Evolutionary conservation across 805 yeast species (phyloP).

Genomic region (Ogataea populi-albae): DNA sequence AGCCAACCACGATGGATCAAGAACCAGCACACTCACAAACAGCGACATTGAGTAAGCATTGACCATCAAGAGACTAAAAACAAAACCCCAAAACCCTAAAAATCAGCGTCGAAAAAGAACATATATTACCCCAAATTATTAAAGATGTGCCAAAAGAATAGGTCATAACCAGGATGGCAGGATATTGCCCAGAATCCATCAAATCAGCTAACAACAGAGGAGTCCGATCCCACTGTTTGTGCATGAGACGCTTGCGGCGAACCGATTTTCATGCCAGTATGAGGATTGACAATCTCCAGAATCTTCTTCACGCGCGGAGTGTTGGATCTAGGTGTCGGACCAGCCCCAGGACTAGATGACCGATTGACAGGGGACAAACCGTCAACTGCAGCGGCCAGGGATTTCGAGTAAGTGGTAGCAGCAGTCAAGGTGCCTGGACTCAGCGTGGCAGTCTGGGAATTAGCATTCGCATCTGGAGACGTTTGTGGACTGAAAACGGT

Average conservation of each 20-base stretch:
- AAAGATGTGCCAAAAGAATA: too few relatives aligned
- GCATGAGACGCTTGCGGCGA: slow-evolving; percentile 41
- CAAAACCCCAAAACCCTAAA: too few relatives aligned
- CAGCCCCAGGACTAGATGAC: slow-evolving; percentile 1
- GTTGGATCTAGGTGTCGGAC: slow-evolving; percentile 41
- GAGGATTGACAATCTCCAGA: slow-evolving; percentile 61
- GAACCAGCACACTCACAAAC: too few relatives aligned
- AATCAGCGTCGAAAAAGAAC: too few relatives aligned
- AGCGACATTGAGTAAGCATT: too few relatives aligned
- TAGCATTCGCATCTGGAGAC: slow-evolving; percentile 34
- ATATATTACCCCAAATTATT: too few relatives aligned
- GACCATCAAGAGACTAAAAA: too few relatives aligned
- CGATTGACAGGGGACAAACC: background rate
- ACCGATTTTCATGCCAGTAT: slow-evolving; percentile 52
- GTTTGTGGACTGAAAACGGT: slow-evolving; percentile 53
- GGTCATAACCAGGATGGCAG: too few relatives aligned
- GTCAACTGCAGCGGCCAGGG: slow-evolving; percentile 4
- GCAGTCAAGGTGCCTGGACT: slow-evolving; percentile 13
- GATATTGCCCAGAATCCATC: too few relatives aligned
- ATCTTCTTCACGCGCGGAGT: slow-evolving; percentile 61
- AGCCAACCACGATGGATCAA: too few relatives aligned
- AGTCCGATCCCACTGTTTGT: slow-evolving; percentile 4
- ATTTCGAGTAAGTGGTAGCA: slow-evolving; percentile 14
- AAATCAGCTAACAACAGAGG: slow-evolving; percentile 15
- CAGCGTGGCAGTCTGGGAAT: slow-evolving; percentile 16